Percentiles rank a stretch among this genome's conserved stretches.
Evolutionary conservation across 345 rosid genomes (phyloP).

Genomic region (Rhodamnia argentea): DNA sequence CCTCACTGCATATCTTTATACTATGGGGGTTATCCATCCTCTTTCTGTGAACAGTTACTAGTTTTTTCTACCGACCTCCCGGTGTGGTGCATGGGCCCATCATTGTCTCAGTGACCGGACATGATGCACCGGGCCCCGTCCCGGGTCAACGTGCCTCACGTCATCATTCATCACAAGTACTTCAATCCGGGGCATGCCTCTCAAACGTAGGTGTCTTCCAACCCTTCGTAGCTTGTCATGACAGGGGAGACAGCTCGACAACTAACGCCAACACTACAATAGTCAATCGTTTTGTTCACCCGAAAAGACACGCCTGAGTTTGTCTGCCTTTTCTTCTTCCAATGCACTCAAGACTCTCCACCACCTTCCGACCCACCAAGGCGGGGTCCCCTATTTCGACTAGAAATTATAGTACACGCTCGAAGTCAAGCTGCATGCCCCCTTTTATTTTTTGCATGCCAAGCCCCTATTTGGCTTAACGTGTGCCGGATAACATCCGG

Average conservation of each 20-base stretch:
- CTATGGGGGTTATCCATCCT: not conserved
- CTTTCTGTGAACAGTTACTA: not conserved
- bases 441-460: not conserved
- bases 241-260: conserved; percentile 2
- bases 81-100: not conserved
- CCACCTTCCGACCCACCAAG: conserved; percentile 15
- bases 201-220: not conserved
- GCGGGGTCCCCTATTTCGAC: not conserved
- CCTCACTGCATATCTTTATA: not conserved
- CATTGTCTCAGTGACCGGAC: not conserved
- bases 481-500: conserved; percentile 5
- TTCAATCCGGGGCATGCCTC: not conserved
- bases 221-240: not conserved
- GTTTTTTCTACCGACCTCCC: not conserved
- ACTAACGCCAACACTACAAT: conserved; percentile 16
- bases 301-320: not conserved
- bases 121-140: not conserved
- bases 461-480: not conserved
- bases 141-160: not conserved
- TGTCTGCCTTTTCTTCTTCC: not conserved
- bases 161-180: not conserved
- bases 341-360: conserved; percentile 1
- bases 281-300: conserved; percentile 53
- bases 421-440: not conserved
- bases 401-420: not conserved